These are phyloP conservation scores for Rhodotorula taiwanensis DNA, from an alignment of 768 basidiomycete genomes.

Conservation along the genomic window DNA sequence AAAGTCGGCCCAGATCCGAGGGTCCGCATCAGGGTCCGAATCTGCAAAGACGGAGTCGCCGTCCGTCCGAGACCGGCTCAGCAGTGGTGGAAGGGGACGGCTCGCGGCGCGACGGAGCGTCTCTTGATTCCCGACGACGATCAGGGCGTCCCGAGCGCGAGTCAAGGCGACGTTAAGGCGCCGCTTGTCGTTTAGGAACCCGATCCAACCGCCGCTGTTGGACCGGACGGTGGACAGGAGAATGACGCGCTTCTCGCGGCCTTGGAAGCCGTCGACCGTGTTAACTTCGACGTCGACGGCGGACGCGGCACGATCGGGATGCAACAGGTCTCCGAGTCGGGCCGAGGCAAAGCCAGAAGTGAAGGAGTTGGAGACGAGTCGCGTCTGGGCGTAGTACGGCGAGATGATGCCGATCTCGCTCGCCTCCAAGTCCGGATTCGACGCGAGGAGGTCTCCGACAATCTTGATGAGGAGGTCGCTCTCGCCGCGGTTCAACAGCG, in stretches of 20 bases:
- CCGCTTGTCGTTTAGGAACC: slow-evolving; percentile 78
- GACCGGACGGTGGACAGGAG: slow-evolving; percentile 85
- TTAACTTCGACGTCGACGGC: slow-evolving; percentile 79
- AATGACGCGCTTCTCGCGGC: slow-evolving; percentile 85
- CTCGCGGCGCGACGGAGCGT: slow-evolving; percentile 24
- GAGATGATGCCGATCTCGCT: slow-evolving; percentile 85
- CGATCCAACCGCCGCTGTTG: slow-evolving; percentile 68
- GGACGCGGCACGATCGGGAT: slow-evolving; percentile 60
- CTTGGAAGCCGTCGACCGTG: slow-evolving; percentile 92
- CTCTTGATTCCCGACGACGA: slow-evolving; percentile 59
- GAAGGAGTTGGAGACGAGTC: slow-evolving; percentile 52
- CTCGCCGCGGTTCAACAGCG: slow-evolving; percentile 70
- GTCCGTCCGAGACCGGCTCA: neutral
- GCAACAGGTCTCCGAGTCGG: slow-evolving; percentile 53
- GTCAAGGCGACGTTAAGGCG: slow-evolving; percentile 87
- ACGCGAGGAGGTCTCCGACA: slow-evolving; percentile 69
- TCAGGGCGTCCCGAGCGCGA: slow-evolving; percentile 74
- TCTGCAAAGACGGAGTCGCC: neutral
- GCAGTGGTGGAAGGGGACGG: no score
- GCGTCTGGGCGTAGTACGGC: slow-evolving; percentile 82
- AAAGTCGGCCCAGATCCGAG: slow-evolving; percentile 23
- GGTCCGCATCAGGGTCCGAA: slow-evolving; percentile 26
- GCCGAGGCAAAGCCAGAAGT: slow-evolving; percentile 6
- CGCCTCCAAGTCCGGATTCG: slow-evolving; percentile 62
- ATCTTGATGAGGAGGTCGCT: slow-evolving; percentile 69